phyloP scores from a whole-genome alignment of 768 basidiomycete genomes.

The Russula foetens region DNA sequence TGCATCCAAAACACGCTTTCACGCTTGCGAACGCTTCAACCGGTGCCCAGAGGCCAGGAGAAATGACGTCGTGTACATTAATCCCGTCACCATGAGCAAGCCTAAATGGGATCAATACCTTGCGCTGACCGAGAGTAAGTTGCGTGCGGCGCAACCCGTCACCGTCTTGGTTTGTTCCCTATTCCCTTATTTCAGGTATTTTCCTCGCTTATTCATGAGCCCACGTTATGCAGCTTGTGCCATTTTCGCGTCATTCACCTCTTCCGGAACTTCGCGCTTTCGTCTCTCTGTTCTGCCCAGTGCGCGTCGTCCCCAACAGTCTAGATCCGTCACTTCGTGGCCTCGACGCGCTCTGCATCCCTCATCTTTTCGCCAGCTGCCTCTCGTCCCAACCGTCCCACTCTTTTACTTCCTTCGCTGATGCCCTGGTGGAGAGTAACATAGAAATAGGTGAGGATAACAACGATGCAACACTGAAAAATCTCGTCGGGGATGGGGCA shows the following conservation, averaged over 20 bases:
- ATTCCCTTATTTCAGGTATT: background rate
- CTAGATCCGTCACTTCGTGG: slow-evolving; percentile 41
- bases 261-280: slow-evolving; percentile 80
- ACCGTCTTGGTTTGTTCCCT: slow-evolving; percentile 50
- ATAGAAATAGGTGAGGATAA: slow-evolving; percentile 18
- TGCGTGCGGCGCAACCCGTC: slow-evolving; percentile 40
- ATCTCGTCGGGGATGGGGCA: slow-evolving; percentile 50
- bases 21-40: slow-evolving; percentile 84
- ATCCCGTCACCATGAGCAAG: slow-evolving; percentile 68
- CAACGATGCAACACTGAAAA: slow-evolving; percentile 50
- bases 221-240: slow-evolving; percentile 55
- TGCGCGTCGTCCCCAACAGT: slow-evolving; percentile 73
- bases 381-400: slow-evolving; percentile 29
- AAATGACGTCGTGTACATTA: slow-evolving; percentile 70
- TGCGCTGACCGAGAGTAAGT: slow-evolving; percentile 34
- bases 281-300: slow-evolving; percentile 75
- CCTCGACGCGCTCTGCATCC: slow-evolving; percentile 69
- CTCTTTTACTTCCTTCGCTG: background rate
- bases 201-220: background rate
- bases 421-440: background rate
- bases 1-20: slow-evolving; percentile 63
- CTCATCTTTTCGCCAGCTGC: slow-evolving; percentile 55
- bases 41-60: slow-evolving; percentile 48
- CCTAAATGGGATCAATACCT: slow-evolving; percentile 46
- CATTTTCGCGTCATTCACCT: slow-evolving; percentile 79